A percentile compares a stretch with the other conserved stretches of the same genome.
Conservation (phyloP, 768 basidiomycete species). For the Mycena latifolia region DNA sequence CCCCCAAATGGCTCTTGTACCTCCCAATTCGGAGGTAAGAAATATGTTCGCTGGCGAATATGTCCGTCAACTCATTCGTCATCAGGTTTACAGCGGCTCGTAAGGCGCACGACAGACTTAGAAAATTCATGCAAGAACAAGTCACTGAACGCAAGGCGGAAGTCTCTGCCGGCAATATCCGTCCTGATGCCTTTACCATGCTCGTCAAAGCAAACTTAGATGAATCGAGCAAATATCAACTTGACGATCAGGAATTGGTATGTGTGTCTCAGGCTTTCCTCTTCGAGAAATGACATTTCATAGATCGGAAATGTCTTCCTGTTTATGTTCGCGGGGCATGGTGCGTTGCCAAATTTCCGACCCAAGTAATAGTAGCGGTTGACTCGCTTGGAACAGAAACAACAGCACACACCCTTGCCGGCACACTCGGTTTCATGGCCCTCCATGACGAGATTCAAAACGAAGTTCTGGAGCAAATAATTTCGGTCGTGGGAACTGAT, state of each 20-base stretch:
- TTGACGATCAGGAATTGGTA: constrained; percentile 55
- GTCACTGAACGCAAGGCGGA: constrained; percentile 49
- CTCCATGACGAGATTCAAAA: constrained; percentile 61
- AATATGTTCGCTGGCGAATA: too few relatives aligned
- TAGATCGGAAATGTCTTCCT: constrained; percentile 67
- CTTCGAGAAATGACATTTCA: too few relatives aligned
- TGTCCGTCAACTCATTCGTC: background rate
- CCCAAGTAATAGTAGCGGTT: too few relatives aligned
- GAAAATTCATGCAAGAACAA: constrained; percentile 53
- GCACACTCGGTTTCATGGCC: constrained; percentile 59
- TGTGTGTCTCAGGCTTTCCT: too few relatives aligned
- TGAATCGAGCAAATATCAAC: constrained; percentile 51
- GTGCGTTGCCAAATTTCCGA: constrained; percentile 42
- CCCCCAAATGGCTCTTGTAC: constrained; percentile 53
- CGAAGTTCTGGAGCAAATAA: constrained; percentile 60
- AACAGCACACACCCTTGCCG: constrained; percentile 62
- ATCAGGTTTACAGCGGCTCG: constrained; percentile 44
- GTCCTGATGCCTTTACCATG: constrained; percentile 54
- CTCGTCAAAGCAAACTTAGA: constrained; percentile 61
- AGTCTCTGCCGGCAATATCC: constrained; percentile 35
- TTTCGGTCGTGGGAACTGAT: constrained; percentile 49
- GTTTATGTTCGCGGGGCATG: constrained; percentile 71
- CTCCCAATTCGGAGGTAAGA: constrained; percentile 54
- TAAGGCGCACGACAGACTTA: constrained; percentile 47
- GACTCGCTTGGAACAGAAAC: constrained; percentile 52